Conservation (phyloP, 2,329 filamentous ascomycete species). For the Chaetomium globosum region DNA sequence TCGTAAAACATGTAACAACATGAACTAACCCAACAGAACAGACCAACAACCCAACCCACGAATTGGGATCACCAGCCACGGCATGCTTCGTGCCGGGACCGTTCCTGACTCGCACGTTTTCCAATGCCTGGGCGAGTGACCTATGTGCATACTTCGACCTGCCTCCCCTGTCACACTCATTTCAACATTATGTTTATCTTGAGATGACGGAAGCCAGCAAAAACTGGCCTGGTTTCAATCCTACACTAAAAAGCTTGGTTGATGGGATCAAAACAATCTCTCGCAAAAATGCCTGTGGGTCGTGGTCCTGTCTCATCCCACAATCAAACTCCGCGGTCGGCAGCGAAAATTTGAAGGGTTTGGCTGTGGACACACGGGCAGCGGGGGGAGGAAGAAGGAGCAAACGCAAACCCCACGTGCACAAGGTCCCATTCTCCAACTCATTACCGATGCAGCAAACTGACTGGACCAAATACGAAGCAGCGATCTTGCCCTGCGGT, state of each 20-base stretch:
- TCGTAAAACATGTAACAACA: background rate
- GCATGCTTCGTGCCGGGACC: background rate
- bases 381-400: background rate
- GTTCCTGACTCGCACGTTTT: background rate
- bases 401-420: conserved; percentile 21
- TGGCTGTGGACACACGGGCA: background rate
- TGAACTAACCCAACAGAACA: background rate
- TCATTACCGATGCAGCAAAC: conserved; percentile 13
- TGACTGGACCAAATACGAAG: conserved; percentile 31
- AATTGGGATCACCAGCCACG: conserved; percentile 14
- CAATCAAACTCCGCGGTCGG: conserved; percentile 12
- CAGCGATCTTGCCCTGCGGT: conserved; percentile 1
- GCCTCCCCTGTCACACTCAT: background rate
- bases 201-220: background rate
- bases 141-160: background rate
- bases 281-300: background rate
- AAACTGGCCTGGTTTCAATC: background rate
- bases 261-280: conserved; percentile 1
- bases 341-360: conserved; percentile 8
- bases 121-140: background rate
- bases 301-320: conserved; percentile 6
- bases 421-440: conserved; percentile 8
- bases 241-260: conserved; percentile 13
- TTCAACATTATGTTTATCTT: background rate
- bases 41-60: background rate